Base-by-base conservation (phyloP, 495 filamentous ascomycete genomes). In the Lepidopterella palustris region DNA sequence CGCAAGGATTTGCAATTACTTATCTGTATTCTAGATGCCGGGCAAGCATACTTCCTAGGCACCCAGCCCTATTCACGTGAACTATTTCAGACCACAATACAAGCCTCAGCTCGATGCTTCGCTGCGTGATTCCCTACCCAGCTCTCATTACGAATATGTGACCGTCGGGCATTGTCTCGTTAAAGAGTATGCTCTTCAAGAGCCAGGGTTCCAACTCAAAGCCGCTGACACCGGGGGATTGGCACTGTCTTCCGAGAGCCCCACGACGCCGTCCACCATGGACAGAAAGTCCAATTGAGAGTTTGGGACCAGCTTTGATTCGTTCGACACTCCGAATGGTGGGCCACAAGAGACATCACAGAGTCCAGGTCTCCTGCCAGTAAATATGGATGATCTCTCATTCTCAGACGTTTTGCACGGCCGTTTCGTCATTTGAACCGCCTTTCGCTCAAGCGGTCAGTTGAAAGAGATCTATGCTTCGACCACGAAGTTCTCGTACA, bases 31-130 rank as follows among this genome's bases (percentile, higher is more conserved):
- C 13, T 40, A 59, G 57, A 42, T 18, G 47, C 5, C 8, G 57
- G 57, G 8, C 57, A 59, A 31, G 53, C 57, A 10, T 53, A 59
- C 49, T 59, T 59, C 39, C 57, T 53, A 9, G 57, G 57, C 6
- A 13, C 39, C 21, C n/a, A 53, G 18, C 57, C n/a, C 57, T 24
- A 24, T 59, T 25, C 57, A 59, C 32, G 35, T 59, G 5, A 18
- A 53, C 32, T 59, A 53, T 31, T 59, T 59, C 31, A 40, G 9
- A 20, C 57, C 57, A 4, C 23, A 40, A 10, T 59, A 59, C 24
- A 24, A 15, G 45, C 57, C 57, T n/a, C 57, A 59, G 53, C 24
- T 59, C 27, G 25, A 25, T 8, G n/a, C 47, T 25, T 9, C 45
- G 6, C 9, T 15, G 49, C 9, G 11, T 8, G 20, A 23, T 23